A percentile compares a stretch with the other conserved stretches of the same genome.
Conservation (phyloP, 129 eudicot species). For the Cynara cardunculus region DNA sequence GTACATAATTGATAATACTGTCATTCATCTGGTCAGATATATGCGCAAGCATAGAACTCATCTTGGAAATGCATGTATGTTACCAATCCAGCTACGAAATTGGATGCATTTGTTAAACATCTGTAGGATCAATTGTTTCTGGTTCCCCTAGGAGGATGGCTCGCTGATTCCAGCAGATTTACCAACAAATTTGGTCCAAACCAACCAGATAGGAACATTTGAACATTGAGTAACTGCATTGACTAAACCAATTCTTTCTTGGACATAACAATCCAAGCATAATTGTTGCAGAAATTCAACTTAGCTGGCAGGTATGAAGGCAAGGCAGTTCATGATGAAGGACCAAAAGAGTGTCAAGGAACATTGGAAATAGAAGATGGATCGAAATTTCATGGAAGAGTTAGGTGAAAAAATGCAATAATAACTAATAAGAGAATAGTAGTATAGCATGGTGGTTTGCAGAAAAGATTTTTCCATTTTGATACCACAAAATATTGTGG, state of each 20-base stretch:
- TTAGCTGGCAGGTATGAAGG: not conserved
- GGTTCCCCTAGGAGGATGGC: not conserved
- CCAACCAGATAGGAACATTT: not conserved
- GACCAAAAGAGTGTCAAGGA: not conserved
- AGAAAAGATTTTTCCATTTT: not conserved
- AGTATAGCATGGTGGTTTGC: not conserved
- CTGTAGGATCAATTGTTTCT: not conserved
- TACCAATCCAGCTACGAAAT: not conserved
- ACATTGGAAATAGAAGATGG: not conserved
- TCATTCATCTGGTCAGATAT: not conserved
- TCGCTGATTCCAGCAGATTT: not conserved
- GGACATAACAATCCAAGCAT: not conserved
- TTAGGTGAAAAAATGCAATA: not conserved
- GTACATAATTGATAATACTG: no score
- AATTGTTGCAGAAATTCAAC: not conserved
- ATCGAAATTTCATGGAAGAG: not conserved
- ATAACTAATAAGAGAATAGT: no score
- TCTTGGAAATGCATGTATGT: not conserved
- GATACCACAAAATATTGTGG: not conserved
- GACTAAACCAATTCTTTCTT: not conserved
- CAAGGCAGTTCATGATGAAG: not conserved
- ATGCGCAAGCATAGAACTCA: not conserved
- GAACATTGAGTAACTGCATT: not conserved
- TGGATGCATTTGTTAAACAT: not conserved
- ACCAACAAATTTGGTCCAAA: not conserved